Evolutionary conservation across 805 yeast genomes (phyloP).

Genomic region (Ogataea paradorogensis): DNA sequence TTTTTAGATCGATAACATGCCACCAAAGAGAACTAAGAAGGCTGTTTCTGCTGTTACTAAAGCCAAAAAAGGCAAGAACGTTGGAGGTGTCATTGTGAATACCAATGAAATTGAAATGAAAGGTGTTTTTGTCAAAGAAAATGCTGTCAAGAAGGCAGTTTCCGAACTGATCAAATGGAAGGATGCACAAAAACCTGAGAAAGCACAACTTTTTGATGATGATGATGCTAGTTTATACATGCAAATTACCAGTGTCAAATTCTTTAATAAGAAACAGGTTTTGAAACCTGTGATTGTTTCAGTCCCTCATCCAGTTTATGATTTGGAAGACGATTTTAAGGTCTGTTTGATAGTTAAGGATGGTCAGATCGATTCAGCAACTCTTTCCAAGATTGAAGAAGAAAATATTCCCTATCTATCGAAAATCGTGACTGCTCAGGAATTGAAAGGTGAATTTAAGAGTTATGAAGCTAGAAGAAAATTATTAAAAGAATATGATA

Average conservation of each 20-base stretch:
- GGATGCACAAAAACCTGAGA: slow-evolving; percentile 32
- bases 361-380: slow-evolving; percentile 42
- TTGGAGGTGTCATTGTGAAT: slow-evolving; percentile 10
- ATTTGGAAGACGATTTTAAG: slow-evolving; percentile 42
- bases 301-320: slow-evolving; percentile 46
- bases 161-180: slow-evolving; percentile 64
- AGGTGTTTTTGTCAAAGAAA: slow-evolving; percentile 19
- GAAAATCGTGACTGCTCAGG: slow-evolving; percentile 65
- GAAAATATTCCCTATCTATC: slow-evolving; percentile 43
- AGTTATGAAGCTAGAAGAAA: slow-evolving; percentile 86
- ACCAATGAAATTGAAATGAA: slow-evolving; percentile 47
- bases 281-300: slow-evolving; percentile 53
- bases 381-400: slow-evolving; percentile 45
- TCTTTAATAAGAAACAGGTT: slow-evolving; percentile 55
- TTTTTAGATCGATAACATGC: slow-evolving; percentile 16
- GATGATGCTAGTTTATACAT: slow-evolving; percentile 55
- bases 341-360: slow-evolving; percentile 74
- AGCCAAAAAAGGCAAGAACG: slow-evolving; percentile 20
- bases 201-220: slow-evolving; percentile 57
- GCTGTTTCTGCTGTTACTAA: slow-evolving; percentile 15
- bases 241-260: slow-evolving; percentile 63
- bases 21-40: slow-evolving; percentile 22
- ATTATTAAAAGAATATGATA: slow-evolving; percentile 61
- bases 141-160: slow-evolving; percentile 48
- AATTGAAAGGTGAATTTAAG: slow-evolving; percentile 81